Evolutionary conservation across 257 asterid genomes (phyloP), one percentile per base, ranked within the genome.

Genomic region (Ophiorrhiza pumila): DNA sequence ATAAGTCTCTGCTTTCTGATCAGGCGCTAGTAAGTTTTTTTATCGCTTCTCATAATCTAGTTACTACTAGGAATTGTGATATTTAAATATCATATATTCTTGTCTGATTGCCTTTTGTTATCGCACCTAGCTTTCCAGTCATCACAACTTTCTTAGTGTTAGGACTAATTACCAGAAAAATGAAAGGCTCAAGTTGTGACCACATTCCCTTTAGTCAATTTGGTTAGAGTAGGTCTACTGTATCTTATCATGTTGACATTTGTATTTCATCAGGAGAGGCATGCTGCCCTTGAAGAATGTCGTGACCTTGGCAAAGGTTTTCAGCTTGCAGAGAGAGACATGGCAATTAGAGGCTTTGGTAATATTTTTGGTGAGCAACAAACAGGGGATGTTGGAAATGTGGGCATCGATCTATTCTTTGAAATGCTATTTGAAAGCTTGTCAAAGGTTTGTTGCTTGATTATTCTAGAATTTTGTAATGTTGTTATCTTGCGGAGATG

Each of bases 371-470:
- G 98, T 34, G 98, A 93, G 85, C 98, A 93, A 79, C 98, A 93
- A 85, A 91, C 98, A 4, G 98, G 98, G 71, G 98, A 93, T 86
- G 96, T 93, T 77, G 98, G 97, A 81, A 93, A 93, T 80, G 98
- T 93, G 69, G 98, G 98, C 83, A 88, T 93, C 74, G 98, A 93
- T 87, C 98, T 93, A 66, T 93, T 93, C 96, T 93, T 93, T 80
- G 98, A 93, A 83, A 93, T 93, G 98, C 96, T 93, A 71, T 93
- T 93, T 53, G 98, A 93, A 77, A 91, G 98, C 90, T 85, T 93
- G 74, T 91, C 98, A 75, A 93, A 93, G 98, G 98, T 91, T 71
- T 74, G 86, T 58, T 69, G 42, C 55, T 68, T 59, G 57, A 18
- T 62, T 67, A 27, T 71, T 25, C 39, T 65, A 25, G n/a, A 14